These are phyloP conservation scores for Emericellopsis terricola DNA, from an alignment of 495 filamentous ascomycete species.

Conservation along the genomic window DNA sequence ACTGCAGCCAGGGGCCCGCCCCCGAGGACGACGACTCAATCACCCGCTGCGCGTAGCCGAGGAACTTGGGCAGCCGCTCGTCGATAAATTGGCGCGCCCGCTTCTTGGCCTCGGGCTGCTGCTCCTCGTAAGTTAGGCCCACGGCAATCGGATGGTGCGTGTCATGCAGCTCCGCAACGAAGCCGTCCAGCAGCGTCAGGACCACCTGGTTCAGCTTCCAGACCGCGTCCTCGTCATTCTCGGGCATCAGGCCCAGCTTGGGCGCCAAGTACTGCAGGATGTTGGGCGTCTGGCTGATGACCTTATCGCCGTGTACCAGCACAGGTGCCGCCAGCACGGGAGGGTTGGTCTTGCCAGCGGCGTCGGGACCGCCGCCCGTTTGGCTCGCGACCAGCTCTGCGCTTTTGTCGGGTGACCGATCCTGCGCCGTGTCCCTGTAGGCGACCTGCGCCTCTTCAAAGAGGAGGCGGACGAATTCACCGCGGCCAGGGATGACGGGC, in stretches of 20 bases:
- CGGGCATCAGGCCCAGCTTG: slow-evolving; percentile 13
- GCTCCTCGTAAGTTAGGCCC: slow-evolving; percentile 44
- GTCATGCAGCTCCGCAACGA: slow-evolving; percentile 48
- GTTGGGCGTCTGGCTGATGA: slow-evolving; percentile 45
- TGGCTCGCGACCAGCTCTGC: slow-evolving; percentile 14
- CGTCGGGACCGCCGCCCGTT: slow-evolving; percentile 13
- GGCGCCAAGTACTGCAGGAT: slow-evolving; percentile 44
- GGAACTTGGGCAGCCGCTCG: slow-evolving; percentile 44
- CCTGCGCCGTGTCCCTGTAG: slow-evolving; percentile 38
- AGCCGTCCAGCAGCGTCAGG: slow-evolving; percentile 46
- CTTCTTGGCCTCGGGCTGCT: slow-evolving; percentile 38
- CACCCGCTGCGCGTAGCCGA: slow-evolving; percentile 45
- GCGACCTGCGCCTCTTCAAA: slow-evolving; percentile 35
- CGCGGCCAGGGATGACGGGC: slow-evolving; percentile 34
- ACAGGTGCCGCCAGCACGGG: slow-evolving; percentile 43
- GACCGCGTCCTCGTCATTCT: slow-evolving; percentile 22
- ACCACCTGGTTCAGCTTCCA: slow-evolving; percentile 36
- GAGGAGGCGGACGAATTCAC: slow-evolving; percentile 34
- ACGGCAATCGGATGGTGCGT: slow-evolving; percentile 44
- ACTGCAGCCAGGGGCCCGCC: slow-evolving; percentile 39
- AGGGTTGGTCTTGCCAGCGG: slow-evolving; percentile 21
- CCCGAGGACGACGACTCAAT: slow-evolving; percentile 34
- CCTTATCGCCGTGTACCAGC: slow-evolving; percentile 35
- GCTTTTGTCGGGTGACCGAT: slow-evolving; percentile 19
- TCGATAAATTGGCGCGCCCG: slow-evolving; percentile 32